These are phyloP conservation scores for Globisporangium nodosum DNA, from an alignment of 352 stramenopile species.

Conservation along the genomic window DNA sequence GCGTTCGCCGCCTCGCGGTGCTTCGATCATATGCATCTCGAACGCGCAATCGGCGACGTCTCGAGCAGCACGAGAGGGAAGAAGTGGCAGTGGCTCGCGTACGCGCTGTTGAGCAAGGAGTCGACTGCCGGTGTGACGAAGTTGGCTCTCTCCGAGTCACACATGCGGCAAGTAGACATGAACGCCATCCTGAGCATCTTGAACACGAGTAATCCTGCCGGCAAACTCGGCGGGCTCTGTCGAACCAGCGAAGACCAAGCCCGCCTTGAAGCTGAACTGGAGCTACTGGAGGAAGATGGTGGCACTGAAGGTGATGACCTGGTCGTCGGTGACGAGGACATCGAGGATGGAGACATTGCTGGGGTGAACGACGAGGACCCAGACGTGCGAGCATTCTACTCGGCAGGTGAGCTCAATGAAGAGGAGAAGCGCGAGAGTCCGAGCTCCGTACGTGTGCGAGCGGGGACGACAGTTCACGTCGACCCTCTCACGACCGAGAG, in stretches of 20 bases:
- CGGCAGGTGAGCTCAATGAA: neutral
- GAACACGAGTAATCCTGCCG: constrained; percentile 12
- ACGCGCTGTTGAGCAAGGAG: constrained; percentile 11
- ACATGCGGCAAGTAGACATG: constrained; percentile 11
- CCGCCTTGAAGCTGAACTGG: neutral
- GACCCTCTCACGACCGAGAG: neutral
- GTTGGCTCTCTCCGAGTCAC: neutral
- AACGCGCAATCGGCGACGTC: neutral
- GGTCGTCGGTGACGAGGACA: neutral
- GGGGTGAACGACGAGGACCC: neutral
- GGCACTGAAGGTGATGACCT: neutral
- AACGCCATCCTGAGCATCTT: constrained; percentile 18
- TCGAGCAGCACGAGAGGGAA: constrained; percentile 2
- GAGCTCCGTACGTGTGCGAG: neutral
- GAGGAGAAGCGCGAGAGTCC: neutral
- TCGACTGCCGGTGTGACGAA: neutral
- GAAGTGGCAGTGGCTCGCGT: constrained; percentile 9
- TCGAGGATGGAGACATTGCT: neutral
- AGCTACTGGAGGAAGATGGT: neutral
- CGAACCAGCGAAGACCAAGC: neutral
- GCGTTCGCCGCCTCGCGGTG: neutral
- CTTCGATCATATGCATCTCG: neutral
- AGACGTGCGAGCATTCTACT: neutral
- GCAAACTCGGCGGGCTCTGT: constrained; percentile 13
- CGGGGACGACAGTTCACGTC: neutral